Evolutionary conservation across 768 basidiomycete genomes (phyloP).

Genomic region (Leccinum ochraceum): DNA sequence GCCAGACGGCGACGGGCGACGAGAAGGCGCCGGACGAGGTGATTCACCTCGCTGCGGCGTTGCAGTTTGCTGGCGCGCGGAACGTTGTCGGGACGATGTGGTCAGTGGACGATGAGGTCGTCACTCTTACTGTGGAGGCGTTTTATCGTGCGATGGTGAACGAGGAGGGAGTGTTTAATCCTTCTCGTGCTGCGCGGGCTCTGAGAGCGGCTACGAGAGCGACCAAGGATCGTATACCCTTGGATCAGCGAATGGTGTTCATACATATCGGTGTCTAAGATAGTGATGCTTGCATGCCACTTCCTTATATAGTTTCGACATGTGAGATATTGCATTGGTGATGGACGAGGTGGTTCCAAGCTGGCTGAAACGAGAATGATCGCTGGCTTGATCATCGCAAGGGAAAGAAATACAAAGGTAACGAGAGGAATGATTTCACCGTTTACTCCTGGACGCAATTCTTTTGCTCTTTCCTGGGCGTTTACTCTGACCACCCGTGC

Average conservation of each 20-base stretch:
- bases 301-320: neutral
- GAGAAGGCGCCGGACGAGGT: slow-evolving; percentile 26
- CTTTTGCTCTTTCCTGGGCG: slow-evolving; percentile 64
- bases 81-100: slow-evolving; percentile 36
- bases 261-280: slow-evolving; percentile 24
- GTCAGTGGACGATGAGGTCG: slow-evolving; percentile 28
- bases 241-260: slow-evolving; percentile 26
- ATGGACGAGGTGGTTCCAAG: neutral
- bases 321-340: neutral
- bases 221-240: slow-evolving; percentile 13
- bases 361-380: neutral
- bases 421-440: slow-evolving; percentile 17
- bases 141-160: slow-evolving; percentile 24
- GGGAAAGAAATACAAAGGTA: slow-evolving; percentile 8
- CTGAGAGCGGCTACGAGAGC: slow-evolving; percentile 12
- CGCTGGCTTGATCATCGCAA: slow-evolving; percentile 1
- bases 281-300: neutral
- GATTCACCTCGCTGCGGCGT: slow-evolving; percentile 32
- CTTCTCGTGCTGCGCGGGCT: slow-evolving; percentile 17
- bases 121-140: slow-evolving; percentile 11
- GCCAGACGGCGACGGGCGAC: slow-evolving; percentile 31
- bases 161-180: slow-evolving; percentile 17
- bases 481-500: slow-evolving; percentile 39
- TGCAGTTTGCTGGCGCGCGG: slow-evolving; percentile 30
- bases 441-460: slow-evolving; percentile 41